Conservation (phyloP, 768 basidiomycete species). For the Leucogyrophana mollusca region DNA sequence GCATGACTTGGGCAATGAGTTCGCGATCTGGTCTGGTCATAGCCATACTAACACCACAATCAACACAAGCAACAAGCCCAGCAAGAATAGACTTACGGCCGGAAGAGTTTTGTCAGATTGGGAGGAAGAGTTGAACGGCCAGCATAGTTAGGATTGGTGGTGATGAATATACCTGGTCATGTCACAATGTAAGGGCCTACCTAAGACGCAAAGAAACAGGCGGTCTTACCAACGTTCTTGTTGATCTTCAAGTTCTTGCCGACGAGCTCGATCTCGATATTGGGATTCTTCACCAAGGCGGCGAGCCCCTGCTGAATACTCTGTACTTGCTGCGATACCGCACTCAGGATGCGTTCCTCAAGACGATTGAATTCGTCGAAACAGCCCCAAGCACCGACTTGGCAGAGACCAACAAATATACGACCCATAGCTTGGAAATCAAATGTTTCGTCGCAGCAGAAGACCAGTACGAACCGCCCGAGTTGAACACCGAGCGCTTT, state of each 20-base stretch:
- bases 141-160: slow-evolving; percentile 98
- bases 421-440: slow-evolving; percentile 99
- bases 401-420: slow-evolving; percentile 97
- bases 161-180: slow-evolving; percentile 88
- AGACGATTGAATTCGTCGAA: slow-evolving; percentile 98
- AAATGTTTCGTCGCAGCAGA: slow-evolving; percentile 99
- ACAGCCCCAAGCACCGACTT: slow-evolving; percentile 99
- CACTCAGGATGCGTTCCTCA: slow-evolving; percentile 95
- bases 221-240: slow-evolving; percentile 76
- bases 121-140: slow-evolving; percentile 91
- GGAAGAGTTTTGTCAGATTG: slow-evolving; percentile 88
- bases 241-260: slow-evolving; percentile 93
- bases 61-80: slow-evolving; percentile 3
- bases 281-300: slow-evolving; percentile 78
- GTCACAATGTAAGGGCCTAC: neutral
- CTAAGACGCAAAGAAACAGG: slow-evolving; percentile 9
- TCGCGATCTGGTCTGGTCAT: slow-evolving; percentile 99
- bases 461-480: slow-evolving; percentile 99
- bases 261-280: slow-evolving; percentile 91
- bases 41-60: slow-evolving; percentile 69
- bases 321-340: slow-evolving; percentile 98
- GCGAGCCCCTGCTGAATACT: slow-evolving; percentile 95
- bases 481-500: slow-evolving; percentile 97
- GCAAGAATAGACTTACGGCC: slow-evolving; percentile 61
- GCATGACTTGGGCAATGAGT: slow-evolving; percentile 98